These are phyloP conservation scores for Rhypophila decipiens DNA, from an alignment of 495 filamentous ascomycete species.

Conservation along the genomic window DNA sequence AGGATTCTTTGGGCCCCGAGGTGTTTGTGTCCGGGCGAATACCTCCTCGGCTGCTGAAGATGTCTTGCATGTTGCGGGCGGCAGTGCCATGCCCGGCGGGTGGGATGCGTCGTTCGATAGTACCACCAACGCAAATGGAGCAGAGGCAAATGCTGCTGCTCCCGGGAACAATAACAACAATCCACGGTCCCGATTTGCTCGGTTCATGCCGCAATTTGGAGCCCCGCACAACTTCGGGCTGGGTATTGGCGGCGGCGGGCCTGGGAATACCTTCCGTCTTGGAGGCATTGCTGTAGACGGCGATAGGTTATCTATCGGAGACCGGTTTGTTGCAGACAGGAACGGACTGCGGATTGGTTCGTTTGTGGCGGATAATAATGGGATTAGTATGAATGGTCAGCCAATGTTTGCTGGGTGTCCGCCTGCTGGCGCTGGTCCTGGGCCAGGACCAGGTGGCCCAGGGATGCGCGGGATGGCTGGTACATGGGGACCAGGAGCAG, in stretches of 20 bases:
- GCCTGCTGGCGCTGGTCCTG: not conserved
- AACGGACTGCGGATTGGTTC: conserved; percentile 34
- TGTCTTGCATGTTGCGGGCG: conserved; percentile 6
- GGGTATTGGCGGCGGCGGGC: not conserved
- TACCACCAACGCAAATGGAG: not conserved
- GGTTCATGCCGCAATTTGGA: conserved; percentile 8
- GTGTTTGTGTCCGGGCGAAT: conserved; percentile 15
- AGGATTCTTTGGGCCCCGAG: conserved; percentile 41
- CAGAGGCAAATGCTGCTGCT: not conserved
- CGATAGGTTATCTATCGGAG: conserved; percentile 33
- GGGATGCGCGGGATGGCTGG: not conserved
- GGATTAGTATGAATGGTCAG: conserved; percentile 26
- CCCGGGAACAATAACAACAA: too few relatives aligned
- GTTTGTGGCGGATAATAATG: conserved; percentile 22
- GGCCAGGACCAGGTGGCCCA: not conserved
- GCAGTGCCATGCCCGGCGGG: too few relatives aligned
- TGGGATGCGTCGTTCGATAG: conserved; percentile 19
- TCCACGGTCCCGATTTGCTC: conserved; percentile 1
- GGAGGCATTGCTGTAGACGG: conserved; percentile 30
- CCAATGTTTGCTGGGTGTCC: conserved; percentile 16
- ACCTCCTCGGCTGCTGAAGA: not conserved
- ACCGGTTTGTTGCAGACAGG: conserved; percentile 31
- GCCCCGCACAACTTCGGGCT: not conserved
- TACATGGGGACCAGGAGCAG: not conserved
- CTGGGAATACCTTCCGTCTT: conserved; percentile 22